Conservation (phyloP, 352 stramenopile species). For the Phytopythium delawarense region DNA sequence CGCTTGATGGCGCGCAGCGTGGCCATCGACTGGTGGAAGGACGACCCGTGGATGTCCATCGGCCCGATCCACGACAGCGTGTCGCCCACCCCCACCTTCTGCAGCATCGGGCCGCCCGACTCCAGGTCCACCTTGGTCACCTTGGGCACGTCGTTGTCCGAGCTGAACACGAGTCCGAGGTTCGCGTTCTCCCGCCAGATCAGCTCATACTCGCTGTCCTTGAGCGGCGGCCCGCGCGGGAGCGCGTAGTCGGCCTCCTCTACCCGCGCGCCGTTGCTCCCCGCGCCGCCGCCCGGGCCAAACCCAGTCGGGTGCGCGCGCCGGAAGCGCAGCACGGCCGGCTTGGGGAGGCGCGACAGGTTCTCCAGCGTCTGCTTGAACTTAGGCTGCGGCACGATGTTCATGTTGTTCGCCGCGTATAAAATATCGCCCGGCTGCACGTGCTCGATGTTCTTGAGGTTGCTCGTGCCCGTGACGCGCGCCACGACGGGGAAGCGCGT, state of each 20-base stretch:
- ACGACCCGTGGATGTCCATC: constrained; percentile 70
- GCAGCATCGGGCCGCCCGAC: constrained; percentile 63
- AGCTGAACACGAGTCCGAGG: constrained; percentile 82
- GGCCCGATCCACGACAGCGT: constrained; percentile 74
- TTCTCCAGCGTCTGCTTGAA: constrained; percentile 80
- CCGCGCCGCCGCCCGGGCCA: constrained; percentile 9
- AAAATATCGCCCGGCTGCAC: constrained; percentile 64
- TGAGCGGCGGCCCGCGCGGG: constrained; percentile 49
- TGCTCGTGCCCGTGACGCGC: constrained; percentile 67
- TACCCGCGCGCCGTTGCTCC: constrained; percentile 5
- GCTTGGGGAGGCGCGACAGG: constrained; percentile 64
- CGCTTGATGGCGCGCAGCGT: constrained; percentile 78
- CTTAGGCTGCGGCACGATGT: constrained; percentile 67
- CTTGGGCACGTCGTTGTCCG: constrained; percentile 65
- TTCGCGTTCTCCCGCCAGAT: constrained; percentile 84
- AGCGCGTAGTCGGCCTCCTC: constrained; percentile 48
- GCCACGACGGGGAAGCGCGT: constrained; percentile 68
- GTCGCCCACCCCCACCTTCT: constrained; percentile 69
- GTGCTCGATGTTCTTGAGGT: constrained; percentile 75
- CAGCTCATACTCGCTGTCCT: constrained; percentile 76
- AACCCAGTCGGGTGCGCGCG: constrained; percentile 32
- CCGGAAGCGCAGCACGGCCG: constrained; percentile 61
- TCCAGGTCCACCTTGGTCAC: constrained; percentile 84
- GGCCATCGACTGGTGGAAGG: constrained; percentile 85
- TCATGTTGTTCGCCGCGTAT: constrained; percentile 68